A percentile compares a stretch with the other conserved stretches of the same genome.
Conservation (phyloP, 1,284 basidiomycete species). For the Veloporphyrellus conicus region DNA sequence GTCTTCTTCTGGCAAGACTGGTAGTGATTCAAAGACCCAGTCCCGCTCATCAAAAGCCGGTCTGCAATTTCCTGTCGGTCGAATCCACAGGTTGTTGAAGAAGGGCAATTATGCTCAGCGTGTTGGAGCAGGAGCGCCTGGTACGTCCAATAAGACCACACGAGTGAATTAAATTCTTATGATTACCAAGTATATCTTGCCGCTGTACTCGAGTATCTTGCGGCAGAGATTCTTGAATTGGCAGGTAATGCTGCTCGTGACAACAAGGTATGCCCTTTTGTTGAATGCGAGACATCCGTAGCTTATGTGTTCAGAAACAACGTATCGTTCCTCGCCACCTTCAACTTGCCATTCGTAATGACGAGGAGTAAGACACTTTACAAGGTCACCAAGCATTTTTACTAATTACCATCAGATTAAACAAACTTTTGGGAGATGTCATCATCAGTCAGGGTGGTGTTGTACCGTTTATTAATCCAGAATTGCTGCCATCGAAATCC, state of each 20-base stretch:
- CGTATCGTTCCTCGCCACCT: slow-evolving; percentile 84
- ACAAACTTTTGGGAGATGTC: slow-evolving; percentile 71
- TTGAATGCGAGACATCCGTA: neutral
- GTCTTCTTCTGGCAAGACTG: slow-evolving; percentile 53
- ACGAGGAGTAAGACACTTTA: slow-evolving; percentile 56
- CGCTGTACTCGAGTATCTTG: slow-evolving; percentile 79
- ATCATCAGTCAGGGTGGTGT: slow-evolving; percentile 86
- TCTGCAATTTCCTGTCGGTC: slow-evolving; percentile 82
- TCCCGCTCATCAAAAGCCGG: slow-evolving; percentile 77
- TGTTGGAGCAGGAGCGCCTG: slow-evolving; percentile 68
- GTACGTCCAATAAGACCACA: slow-evolving; percentile 41
- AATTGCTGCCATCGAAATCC: slow-evolving; percentile 63
- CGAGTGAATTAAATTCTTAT: neutral
- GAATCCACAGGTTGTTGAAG: slow-evolving; percentile 82
- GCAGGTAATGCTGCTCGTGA: slow-evolving; percentile 79
- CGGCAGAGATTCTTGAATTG: slow-evolving; percentile 84
- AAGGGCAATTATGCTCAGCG: slow-evolving; percentile 75
- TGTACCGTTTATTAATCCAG: slow-evolving; percentile 55
- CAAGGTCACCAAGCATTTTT: neutral
- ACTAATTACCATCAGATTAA: slow-evolving; percentile 41
- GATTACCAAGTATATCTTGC: slow-evolving; percentile 70
- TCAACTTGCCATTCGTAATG: slow-evolving; percentile 82
- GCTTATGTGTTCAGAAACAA: slow-evolving; percentile 45
- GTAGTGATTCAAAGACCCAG: slow-evolving; percentile 47
- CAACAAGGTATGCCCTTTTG: slow-evolving; percentile 43